Evolutionary conservation across 148 eudicot genomes (phyloP), one percentile per base, ranked within the genome.

Genomic region (Cornus controversa): DNA sequence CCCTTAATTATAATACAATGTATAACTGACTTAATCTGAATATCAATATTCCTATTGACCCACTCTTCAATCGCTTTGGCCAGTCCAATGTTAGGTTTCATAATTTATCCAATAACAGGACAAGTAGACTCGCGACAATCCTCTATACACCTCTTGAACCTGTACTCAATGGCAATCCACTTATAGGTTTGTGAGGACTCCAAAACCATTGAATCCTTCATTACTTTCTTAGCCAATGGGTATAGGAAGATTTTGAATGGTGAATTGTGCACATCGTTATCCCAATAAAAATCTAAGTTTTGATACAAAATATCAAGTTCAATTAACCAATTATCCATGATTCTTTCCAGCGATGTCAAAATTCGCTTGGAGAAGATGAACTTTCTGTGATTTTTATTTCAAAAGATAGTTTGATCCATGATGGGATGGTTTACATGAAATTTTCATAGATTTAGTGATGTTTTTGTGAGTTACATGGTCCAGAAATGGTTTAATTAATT

Each of bases 41-140:
- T 77, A 20, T 87, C 94, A 68, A 85, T 74, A 75, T 85, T 89
- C 60, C 94, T 87, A 68, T 81, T 86, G 70, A 80, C 78, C 94
- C 94, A 91, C 70, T 91, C 94, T 76, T 91, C 94, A 75, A 91
- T 91, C 5, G 94, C 90, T 53, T 90, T 90, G 42, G 92, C 90
- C 77, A 91, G 75, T n/a, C 92, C 94, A 72, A 91, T 89, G 70
- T 89, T 91, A 3, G 87, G 88, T 70, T 89, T 89, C 80, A 85
- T 84, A 23, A 89, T 86, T 57, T 84, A 86, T 27, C 90, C 92
- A 13, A 92, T 89, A 50, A 89, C 90, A 20, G 94, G 94, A 73
- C 94, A 91, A 20, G 89, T 87, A 47, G 89, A 87, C 78, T 91
- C 90, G 53, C 94, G 88, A 26, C 90, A 88, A 70, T 89, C 92